phyloP scores from a whole-genome alignment of 2,329 filamentous ascomycete species.

The Exophiala sideris region DNA sequence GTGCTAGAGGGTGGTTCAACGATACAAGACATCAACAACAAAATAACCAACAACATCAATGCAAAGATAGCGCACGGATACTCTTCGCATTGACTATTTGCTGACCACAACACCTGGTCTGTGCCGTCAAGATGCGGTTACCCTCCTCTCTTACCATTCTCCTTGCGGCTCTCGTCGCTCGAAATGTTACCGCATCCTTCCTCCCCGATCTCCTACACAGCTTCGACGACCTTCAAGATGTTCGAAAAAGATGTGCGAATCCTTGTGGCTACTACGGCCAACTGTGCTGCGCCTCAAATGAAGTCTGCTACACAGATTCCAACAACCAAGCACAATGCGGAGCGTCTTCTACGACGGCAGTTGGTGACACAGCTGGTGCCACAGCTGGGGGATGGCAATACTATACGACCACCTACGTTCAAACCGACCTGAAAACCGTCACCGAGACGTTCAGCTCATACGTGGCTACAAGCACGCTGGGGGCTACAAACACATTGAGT shows the following conservation, averaged over 20 bases:
- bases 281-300: constrained; percentile 47
- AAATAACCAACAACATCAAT: constrained; percentile 3
- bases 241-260: constrained; percentile 41
- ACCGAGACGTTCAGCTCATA: constrained; percentile 54
- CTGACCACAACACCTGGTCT: constrained; percentile 1
- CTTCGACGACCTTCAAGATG: constrained; percentile 24
- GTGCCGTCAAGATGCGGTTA: constrained; percentile 19
- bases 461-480: constrained; percentile 18
- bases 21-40: background rate
- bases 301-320: constrained; percentile 50
- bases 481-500: constrained; percentile 15
- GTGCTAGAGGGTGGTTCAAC: background rate
- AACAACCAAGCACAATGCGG: constrained; percentile 49
- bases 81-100: constrained; percentile 4
- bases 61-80: constrained; percentile 12
- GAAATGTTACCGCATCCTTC: constrained; percentile 21
- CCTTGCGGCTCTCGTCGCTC: constrained; percentile 16
- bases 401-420: constrained; percentile 56
- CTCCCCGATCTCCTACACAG: constrained; percentile 27
- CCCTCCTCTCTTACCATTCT: constrained; percentile 16
- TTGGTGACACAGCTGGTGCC: constrained; percentile 11
- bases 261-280: constrained; percentile 52
- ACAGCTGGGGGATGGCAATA: constrained; percentile 47
- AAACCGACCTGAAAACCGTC: constrained; percentile 53
- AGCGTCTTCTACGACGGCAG: constrained; percentile 15